Evolutionary conservation across 768 basidiomycete species (phyloP).

Genomic region (Panaeolus papilionaceus): DNA sequence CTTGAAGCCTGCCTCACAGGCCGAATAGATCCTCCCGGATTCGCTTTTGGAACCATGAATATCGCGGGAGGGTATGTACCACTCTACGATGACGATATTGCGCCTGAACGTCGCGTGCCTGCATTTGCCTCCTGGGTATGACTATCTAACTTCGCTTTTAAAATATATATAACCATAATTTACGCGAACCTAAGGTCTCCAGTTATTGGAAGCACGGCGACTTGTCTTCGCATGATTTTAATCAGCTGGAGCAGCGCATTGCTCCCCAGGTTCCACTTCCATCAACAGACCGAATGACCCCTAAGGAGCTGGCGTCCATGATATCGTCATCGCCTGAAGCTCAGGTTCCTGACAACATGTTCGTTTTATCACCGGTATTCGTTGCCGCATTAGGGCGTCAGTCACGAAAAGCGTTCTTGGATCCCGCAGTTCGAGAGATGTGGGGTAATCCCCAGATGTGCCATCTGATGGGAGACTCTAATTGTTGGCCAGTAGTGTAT

Average conservation of each 20-base stretch:
- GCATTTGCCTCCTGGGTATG: slow-evolving; percentile 32
- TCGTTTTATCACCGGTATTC: too few relatives aligned
- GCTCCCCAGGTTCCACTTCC: neutral
- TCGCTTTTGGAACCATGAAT: slow-evolving; percentile 25
- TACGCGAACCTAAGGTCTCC: neutral
- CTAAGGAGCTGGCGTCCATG: neutral
- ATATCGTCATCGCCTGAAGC: neutral
- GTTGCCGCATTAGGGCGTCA: too few relatives aligned
- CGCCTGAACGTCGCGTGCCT: slow-evolving; percentile 23
- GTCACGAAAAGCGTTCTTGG: too few relatives aligned
- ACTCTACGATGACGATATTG: slow-evolving; percentile 30
- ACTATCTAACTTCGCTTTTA: neutral
- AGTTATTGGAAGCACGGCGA: slow-evolving; percentile 3
- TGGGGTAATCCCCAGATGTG: too few relatives aligned
- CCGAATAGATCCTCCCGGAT: slow-evolving; percentile 30
- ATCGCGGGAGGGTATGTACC: slow-evolving; percentile 26
- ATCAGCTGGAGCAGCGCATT: neutral
- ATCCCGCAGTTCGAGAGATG: too few relatives aligned
- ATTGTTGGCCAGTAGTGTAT: too few relatives aligned
- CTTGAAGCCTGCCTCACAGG: neutral
- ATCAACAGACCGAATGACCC: neutral
- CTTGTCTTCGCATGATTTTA: neutral
- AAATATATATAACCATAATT: too few relatives aligned
- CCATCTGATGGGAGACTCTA: too few relatives aligned
- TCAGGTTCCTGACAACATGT: too few relatives aligned